Evolutionary conservation across 176 grass and related monocot species (phyloP).

Genomic region (Tuctoria greenei): DNA sequence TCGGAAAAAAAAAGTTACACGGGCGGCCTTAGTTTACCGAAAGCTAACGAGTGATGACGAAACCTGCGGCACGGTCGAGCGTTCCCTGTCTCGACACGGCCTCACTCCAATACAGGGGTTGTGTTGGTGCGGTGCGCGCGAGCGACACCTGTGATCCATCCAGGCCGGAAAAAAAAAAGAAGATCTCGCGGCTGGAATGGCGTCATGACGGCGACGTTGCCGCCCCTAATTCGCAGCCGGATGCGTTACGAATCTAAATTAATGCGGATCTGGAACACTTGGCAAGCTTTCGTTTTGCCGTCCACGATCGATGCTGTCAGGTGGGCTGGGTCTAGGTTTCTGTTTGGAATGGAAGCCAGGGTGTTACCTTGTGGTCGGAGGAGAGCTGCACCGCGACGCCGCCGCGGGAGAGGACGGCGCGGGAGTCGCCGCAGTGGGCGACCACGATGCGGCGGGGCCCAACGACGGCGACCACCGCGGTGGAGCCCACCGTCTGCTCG

Average conservation of each 20-base stretch:
- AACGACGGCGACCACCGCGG: constrained; percentile 64
- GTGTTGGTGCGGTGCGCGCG: not conserved
- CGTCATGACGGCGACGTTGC: constrained; percentile 28
- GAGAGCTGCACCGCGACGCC: constrained; percentile 66
- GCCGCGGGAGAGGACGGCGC: constrained; percentile 64
- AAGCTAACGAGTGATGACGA: not conserved
- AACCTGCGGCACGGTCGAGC: constrained; percentile 9
- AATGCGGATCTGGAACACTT: constrained; percentile 18
- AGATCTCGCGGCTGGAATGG: not conserved
- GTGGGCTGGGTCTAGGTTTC: no score
- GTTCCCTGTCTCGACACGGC: constrained; percentile 26
- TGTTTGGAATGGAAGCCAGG: no score
- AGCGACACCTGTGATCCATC: constrained; percentile 40
- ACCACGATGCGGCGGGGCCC: constrained; percentile 61
- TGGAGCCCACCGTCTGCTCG: constrained; percentile 52
- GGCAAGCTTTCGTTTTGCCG: not conserved
- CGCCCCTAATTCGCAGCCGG: constrained; percentile 13
- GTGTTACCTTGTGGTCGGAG: constrained; percentile 72
- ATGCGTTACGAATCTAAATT: not conserved
- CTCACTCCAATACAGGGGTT: constrained; percentile 3
- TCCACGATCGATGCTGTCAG: not conserved
- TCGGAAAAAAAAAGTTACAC: not conserved
- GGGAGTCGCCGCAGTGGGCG: constrained; percentile 82
- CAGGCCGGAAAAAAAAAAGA: not conserved
- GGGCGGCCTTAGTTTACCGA: not conserved